Evolutionary conservation across 2,329 filamentous ascomycete genomes (phyloP).

Genomic region (Laburnicola sp.): DNA sequence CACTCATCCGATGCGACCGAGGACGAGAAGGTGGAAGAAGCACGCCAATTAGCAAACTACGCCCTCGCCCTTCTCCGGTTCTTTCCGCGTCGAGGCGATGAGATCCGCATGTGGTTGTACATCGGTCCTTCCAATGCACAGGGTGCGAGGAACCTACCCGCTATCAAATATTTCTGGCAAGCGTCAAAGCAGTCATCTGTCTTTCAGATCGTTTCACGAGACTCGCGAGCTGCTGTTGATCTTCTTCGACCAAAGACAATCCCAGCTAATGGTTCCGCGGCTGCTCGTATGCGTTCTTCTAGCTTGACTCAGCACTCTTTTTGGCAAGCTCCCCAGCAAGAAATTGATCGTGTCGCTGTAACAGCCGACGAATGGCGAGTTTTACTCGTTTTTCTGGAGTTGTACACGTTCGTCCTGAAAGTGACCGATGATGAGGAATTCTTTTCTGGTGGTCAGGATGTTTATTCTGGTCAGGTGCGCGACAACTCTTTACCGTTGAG

Average conservation of each 20-base stretch:
- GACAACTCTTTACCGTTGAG: conserved; percentile 69
- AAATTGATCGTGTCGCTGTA: conserved; percentile 42
- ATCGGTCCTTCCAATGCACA: conserved; percentile 64
- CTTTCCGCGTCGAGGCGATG: conserved; percentile 79
- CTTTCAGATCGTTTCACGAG: conserved; percentile 59
- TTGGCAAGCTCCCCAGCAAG: conserved; percentile 41
- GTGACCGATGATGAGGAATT: conserved; percentile 98
- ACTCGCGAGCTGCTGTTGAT: conserved; percentile 61
- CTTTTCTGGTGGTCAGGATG: conserved; percentile 59
- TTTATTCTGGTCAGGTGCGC: conserved; percentile 37
- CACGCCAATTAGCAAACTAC: conserved; percentile 79
- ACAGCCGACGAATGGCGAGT: conserved; percentile 79
- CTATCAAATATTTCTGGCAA: conserved; percentile 85
- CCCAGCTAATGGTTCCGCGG: conserved; percentile 29
- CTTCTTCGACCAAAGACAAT: conserved; percentile 54
- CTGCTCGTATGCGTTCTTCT: conserved; percentile 10
- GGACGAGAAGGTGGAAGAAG: conserved; percentile 56
- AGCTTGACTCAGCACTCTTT: conserved; percentile 26
- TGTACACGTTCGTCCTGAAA: conserved; percentile 90
- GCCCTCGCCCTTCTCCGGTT: conserved; percentile 82
- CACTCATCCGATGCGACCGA: conserved; percentile 41
- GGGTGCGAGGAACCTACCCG: conserved; percentile 55
- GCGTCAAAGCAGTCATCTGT: conserved; percentile 61
- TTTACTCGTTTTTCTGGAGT: conserved; percentile 85
- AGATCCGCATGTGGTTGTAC: conserved; percentile 93